Base-by-base conservation (phyloP, 352 stramenopile species). In the Thraustotheca clavata region DNA sequence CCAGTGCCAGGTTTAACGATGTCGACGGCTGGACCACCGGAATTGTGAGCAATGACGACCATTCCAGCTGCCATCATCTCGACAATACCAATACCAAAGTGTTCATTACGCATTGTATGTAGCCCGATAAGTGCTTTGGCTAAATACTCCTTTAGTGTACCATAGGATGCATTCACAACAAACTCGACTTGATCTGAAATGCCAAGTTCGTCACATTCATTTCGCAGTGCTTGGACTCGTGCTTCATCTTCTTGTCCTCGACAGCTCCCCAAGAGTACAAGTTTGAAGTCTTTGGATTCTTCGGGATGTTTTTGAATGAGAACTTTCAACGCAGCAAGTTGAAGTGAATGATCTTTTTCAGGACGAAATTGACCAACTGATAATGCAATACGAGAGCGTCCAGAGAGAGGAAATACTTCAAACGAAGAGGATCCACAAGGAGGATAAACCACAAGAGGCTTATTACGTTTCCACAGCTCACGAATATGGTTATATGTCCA, bases 71-170 rank as follows among this genome's bases (percentile, higher is more conserved):
- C 91, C 94, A 99, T 98, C 94, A 99, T 99, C 80, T 99, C 97
- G 40, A 99, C 97, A 32, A 99, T 94, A 49, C 95, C 96, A 73
- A 99, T 99, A 7, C 97, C 97, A 82, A 99, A 99, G 76, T 99
- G 97, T 74, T 99, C 97, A 62, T 99, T 99, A 80, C 96, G 98
- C 97, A 99, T 99, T 14, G 96, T 99, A 78, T 99, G 97, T 6
- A 99, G 70, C 3, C 97, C 97, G 20, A 99, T 88, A 7, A 82
- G 85, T 60, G 89, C 83, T 36, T 70, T 79, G 5, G 73, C 71
- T 20, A 99, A 71, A 49, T 87, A 94, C 20, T 80, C 59, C 72
- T 96, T 91, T 34, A 99, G 71, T 49, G 97, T 84, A 0, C 73
- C 70, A 60, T 97, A 99, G 24, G 89, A 95, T 34, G 93, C 88